Conservation (phyloP, 108 stramenopile genomes). For the Cyclostephanos invisitatus region DNA sequence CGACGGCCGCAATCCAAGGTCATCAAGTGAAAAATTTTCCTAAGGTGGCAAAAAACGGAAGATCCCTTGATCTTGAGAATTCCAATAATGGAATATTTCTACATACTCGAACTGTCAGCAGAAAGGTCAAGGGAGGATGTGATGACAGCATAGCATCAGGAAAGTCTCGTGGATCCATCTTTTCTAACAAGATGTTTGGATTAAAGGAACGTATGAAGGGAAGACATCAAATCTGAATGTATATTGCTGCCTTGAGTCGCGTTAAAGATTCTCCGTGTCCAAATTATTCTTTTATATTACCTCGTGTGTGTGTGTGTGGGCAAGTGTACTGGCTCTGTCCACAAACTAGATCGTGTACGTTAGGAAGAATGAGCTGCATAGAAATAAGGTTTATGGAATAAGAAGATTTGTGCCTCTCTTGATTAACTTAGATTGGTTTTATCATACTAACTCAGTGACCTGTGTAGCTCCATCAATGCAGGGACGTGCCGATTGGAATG, state of each 20-base stretch:
- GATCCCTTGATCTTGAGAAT: conserved; percentile 39
- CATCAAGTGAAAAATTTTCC: conserved; percentile 3
- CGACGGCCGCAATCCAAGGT: neutral
- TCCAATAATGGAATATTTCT: conserved; percentile 29
- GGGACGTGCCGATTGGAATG: no score
- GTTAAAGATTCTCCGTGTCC: no score
- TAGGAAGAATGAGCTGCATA: no score
- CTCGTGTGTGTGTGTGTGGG: no score
- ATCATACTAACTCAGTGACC: no score
- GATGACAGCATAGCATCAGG: conserved; percentile 30
- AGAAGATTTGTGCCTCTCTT: no score
- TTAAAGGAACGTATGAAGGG: conserved; percentile 22
- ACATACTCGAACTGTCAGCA: conserved; percentile 2
- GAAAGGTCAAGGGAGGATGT: conserved; percentile 36
- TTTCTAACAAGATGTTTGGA: conserved; percentile 22
- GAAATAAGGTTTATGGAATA: no score
- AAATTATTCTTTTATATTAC: no score
- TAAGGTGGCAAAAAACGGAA: conserved; percentile 39
- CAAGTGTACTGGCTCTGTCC: no score
- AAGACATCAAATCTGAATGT: conserved; percentile 2
- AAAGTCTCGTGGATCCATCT: conserved; percentile 18
- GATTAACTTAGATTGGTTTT: no score
- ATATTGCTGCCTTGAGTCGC: neutral
- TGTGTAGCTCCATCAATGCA: no score
- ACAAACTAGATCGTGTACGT: no score